Conservation (phyloP, 768 basidiomycete species). For the Leucosporidium creatinivorum region DNA sequence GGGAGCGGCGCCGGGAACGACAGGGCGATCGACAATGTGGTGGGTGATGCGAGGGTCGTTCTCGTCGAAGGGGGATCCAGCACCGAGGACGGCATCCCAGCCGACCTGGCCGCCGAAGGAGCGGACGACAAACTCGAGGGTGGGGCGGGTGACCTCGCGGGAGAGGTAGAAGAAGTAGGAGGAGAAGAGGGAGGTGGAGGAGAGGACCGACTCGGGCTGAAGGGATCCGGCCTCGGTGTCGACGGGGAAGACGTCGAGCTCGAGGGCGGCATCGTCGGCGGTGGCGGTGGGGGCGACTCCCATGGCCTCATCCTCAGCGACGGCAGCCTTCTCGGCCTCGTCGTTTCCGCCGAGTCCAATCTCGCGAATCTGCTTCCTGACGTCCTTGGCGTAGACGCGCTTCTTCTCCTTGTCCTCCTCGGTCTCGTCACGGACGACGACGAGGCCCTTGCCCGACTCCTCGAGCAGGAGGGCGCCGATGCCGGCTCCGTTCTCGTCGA, state of each 20-base stretch:
- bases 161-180: conserved; percentile 89
- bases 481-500: conserved; percentile 73
- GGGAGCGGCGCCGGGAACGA: conserved; percentile 39
- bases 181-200: conserved; percentile 54
- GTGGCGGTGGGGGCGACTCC: conserved; percentile 32
- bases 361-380: conserved; percentile 45
- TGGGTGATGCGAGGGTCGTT: conserved; percentile 81
- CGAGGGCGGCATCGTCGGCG: conserved; percentile 38
- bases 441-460: conserved; percentile 43
- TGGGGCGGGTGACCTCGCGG: conserved; percentile 77
- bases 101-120: conserved; percentile 88
- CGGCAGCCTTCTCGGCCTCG: conserved; percentile 34
- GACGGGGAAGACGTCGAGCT: conserved; percentile 40
- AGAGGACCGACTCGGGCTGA: conserved; percentile 34
- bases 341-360: conserved; percentile 24
- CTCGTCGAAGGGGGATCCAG: conserved; percentile 67
- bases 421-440: conserved; percentile 40
- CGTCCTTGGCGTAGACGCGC: conserved; percentile 54
- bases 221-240: conserved; percentile 28
- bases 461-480: conserved; percentile 74
- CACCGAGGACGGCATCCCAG: conserved; percentile 68
- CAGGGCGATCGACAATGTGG: conserved; percentile 85
- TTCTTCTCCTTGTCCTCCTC: conserved; percentile 41
- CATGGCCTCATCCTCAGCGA: conserved; percentile 32
- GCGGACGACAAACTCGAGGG: conserved; percentile 89